phyloP scores from a whole-genome alignment of 2,329 filamentous ascomycete genomes.

The Neopestalotiopsis clavispora region DNA sequence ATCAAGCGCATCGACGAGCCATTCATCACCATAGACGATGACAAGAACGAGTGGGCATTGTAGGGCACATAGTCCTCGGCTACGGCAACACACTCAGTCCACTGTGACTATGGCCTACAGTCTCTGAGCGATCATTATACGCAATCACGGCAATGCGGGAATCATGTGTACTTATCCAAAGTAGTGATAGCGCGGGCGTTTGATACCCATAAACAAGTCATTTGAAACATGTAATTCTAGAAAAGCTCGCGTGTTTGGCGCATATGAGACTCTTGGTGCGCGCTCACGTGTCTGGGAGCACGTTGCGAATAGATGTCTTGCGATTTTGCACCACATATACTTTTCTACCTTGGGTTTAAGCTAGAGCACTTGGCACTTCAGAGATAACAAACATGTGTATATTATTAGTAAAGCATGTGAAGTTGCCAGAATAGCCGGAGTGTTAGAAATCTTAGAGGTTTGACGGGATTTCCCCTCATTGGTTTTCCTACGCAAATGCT shows the following conservation, averaged over 20 bases:
- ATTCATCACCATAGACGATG: slow-evolving; percentile 77
- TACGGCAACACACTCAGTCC: background rate
- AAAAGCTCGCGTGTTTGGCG: background rate
- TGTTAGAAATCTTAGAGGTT: background rate
- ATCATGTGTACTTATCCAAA: background rate
- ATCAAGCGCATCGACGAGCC: slow-evolving; percentile 95
- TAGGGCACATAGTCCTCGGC: slow-evolving; percentile 36
- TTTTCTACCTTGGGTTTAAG: background rate
- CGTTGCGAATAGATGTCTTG: background rate
- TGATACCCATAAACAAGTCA: background rate
- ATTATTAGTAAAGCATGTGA: background rate
- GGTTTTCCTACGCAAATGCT: background rate
- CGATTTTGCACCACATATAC: background rate
- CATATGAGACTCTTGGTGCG: background rate
- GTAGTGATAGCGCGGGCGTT: background rate
- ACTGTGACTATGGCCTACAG: background rate
- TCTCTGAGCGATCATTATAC: background rate
- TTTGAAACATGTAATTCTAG: background rate
- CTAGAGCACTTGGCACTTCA: background rate
- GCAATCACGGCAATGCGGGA: background rate
- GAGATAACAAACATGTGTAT: background rate
- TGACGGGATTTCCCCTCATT: background rate
- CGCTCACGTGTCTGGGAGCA: background rate
- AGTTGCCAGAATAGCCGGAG: background rate
- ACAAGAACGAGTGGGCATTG: slow-evolving; percentile 80